These are phyloP conservation scores for Polygonum maritimum DNA, from an alignment of 148 eudicot genomes.

Conservation along the genomic window DNA sequence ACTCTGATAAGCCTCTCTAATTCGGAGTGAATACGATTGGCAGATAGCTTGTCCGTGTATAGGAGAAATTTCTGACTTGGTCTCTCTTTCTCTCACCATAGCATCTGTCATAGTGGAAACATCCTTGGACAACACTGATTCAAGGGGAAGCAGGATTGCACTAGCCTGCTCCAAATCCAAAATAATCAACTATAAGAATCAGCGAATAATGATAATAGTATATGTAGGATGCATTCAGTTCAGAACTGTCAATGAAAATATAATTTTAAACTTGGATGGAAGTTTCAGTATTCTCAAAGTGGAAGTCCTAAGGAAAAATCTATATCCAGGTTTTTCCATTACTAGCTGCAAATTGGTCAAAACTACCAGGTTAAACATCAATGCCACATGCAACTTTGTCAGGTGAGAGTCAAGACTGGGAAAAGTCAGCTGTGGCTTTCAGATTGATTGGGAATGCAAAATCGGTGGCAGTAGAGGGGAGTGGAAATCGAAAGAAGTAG, in stretches of 20 bases:
- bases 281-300: background rate
- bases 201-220: background rate
- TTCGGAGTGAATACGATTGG: conserved; percentile 68
- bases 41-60: conserved; percentile 97
- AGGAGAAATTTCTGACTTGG: conserved; percentile 62
- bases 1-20: conserved; percentile 55
- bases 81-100: conserved; percentile 71
- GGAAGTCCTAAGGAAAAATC: background rate
- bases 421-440: background rate
- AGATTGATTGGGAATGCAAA: background rate
- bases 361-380: background rate
- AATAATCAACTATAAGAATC: conserved; percentile 4
- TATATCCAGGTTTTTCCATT: background rate
- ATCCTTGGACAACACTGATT: conserved; percentile 80
- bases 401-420: background rate
- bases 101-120: conserved; percentile 95
- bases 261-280: background rate
- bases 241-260: background rate
- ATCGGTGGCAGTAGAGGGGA: background rate
- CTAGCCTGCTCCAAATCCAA: conserved; percentile 49
- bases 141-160: conserved; percentile 77
- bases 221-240: background rate
- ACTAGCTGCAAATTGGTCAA: background rate
- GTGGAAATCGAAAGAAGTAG: background rate
- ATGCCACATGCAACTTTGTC: background rate